Conservation (phyloP, 2,329 filamentous ascomycete genomes). For the Rhynchosporium secalis region DNA sequence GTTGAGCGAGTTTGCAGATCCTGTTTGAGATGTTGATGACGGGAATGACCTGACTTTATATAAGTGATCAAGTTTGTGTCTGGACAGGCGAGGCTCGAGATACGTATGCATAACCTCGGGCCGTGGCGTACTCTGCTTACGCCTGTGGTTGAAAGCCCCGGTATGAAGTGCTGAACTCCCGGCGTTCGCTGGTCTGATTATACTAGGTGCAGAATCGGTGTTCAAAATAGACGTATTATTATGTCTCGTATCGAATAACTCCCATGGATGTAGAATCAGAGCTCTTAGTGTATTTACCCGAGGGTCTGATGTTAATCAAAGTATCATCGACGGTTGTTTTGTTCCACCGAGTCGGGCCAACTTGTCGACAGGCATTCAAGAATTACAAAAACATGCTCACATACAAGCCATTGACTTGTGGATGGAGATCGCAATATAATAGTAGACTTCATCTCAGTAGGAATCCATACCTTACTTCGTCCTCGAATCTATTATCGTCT, state of each 20-base stretch:
- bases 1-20: not conserved
- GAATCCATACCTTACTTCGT: conserved; percentile 35
- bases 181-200: not conserved
- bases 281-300: no score
- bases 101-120: not conserved
- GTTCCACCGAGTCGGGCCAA: no score
- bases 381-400: no score
- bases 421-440: no score
- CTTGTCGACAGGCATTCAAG: no score
- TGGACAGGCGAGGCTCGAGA: not conserved
- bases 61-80: not conserved
- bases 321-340: no score
- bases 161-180: not conserved
- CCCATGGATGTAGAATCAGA: no score
- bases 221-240: not conserved
- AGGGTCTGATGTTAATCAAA: no score
- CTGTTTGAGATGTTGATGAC: not conserved
- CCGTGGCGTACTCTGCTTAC: not conserved
- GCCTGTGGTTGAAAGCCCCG: not conserved
- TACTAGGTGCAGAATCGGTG: not conserved
- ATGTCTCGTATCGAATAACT: no score
- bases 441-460: conserved; percentile 25
- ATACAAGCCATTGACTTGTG: no score
- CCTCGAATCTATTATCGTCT: conserved; percentile 14
- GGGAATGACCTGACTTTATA: not conserved